phyloP scores from a whole-genome alignment of 495 filamentous ascomycete species.

The Talaromyces liani region DNA sequence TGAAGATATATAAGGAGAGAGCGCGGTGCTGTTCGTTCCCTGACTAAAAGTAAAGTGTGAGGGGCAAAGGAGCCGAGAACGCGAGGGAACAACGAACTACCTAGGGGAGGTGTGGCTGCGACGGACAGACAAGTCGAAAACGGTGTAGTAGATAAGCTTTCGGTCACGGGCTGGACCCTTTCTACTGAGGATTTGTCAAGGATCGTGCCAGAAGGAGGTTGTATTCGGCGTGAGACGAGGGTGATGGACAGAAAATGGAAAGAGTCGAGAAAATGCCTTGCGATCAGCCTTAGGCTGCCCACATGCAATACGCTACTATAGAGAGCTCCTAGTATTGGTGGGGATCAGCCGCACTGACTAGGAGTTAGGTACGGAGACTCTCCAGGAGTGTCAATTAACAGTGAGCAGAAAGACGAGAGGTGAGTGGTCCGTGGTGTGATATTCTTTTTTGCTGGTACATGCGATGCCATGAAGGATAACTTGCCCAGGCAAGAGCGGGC shows the following conservation, averaged over 20 bases:
- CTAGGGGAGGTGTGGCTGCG: background rate
- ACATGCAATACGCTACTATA: background rate
- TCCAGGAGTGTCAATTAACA: background rate
- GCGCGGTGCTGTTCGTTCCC: background rate
- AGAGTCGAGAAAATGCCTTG: background rate
- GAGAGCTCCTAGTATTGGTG: background rate
- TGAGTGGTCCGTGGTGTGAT: background rate
- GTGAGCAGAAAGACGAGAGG: background rate
- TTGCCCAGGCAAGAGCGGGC: too few species aligned
- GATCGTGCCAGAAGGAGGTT: background rate
- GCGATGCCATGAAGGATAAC: background rate
- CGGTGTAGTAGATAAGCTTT: background rate
- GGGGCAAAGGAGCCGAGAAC: background rate
- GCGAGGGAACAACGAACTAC: background rate
- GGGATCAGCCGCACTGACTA: background rate
- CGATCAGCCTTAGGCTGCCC: conserved; percentile 5
- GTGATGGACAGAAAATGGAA: background rate
- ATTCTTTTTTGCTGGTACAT: too few species aligned
- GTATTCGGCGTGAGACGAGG: background rate
- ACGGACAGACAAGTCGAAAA: background rate
- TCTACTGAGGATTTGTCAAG: background rate
- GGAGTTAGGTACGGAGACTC: background rate
- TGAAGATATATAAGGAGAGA: background rate
- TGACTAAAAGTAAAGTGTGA: background rate
- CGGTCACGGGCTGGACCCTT: background rate